These are phyloP conservation scores for Lyophyllum atratum DNA, from an alignment of 768 basidiomycete species.

Conservation along the genomic window DNA sequence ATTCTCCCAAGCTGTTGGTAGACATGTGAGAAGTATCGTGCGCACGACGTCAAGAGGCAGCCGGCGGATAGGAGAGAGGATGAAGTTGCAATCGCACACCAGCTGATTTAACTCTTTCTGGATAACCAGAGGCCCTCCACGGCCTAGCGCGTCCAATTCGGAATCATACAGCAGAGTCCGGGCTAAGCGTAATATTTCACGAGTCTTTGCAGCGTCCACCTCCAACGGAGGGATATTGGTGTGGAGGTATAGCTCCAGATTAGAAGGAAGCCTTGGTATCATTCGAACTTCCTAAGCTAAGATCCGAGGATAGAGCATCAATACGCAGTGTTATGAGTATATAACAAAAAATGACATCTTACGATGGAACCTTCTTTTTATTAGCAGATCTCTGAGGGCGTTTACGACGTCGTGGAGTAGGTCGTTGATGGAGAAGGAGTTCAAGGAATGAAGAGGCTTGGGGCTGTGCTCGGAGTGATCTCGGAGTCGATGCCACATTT, in stretches of 20 bases:
- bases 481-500: too few species aligned
- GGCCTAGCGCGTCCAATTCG: neutral
- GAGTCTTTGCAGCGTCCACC: neutral
- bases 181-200: neutral
- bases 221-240: neutral
- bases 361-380: too few species aligned
- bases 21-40: neutral
- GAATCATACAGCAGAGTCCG: neutral
- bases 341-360: too few species aligned
- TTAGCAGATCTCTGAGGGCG: too few species aligned
- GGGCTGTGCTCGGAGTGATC: too few species aligned
- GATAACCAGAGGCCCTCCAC: neutral
- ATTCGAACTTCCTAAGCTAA: neutral
- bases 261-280: neutral
- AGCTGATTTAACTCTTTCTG: neutral
- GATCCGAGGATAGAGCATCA: too few species aligned
- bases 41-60: neutral
- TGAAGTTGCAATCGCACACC: neutral
- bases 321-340: too few species aligned
- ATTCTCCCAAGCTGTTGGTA: neutral
- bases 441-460: too few species aligned
- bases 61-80: neutral
- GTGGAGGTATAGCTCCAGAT: neutral
- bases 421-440: too few species aligned
- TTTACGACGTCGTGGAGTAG: too few species aligned